phyloP scores from a whole-genome alignment of 2,329 filamentous ascomycete species.

The Apiospora rasikravindrae region DNA sequence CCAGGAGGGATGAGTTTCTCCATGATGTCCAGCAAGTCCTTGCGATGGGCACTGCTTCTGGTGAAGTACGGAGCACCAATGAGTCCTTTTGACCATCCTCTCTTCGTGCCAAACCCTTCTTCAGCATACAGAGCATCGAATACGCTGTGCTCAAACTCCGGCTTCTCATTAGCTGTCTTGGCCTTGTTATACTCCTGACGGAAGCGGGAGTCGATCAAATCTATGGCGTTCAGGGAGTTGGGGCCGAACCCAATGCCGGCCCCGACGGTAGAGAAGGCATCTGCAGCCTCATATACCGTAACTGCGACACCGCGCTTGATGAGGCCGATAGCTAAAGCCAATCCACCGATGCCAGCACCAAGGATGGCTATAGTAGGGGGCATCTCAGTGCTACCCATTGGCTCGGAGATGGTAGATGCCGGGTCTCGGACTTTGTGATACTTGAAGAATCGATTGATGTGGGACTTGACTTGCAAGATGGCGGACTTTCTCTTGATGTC shows the following conservation, averaged over 20 bases:
- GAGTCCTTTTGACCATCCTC: conserved; percentile 42
- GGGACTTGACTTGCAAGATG: conserved; percentile 23
- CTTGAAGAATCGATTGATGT: conserved; percentile 17
- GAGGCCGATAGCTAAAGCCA: conserved; percentile 37
- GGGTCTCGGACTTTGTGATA: conserved; percentile 8
- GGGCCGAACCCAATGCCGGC: conserved; percentile 45
- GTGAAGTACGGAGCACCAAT: conserved; percentile 44
- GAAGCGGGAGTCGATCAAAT: conserved; percentile 45
- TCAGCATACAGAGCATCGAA: conserved; percentile 48
- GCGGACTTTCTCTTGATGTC: conserved; percentile 20
- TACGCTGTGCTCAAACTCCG: conserved; percentile 44
- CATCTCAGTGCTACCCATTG: conserved; percentile 7
- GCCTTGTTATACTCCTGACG: conserved; percentile 44
- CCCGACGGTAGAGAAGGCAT: conserved; percentile 33
- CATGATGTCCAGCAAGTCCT: conserved; percentile 49
- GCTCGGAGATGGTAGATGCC: background rate
- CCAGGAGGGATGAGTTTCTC: conserved; percentile 36
- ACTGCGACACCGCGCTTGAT: conserved; percentile 35
- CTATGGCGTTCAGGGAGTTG: conserved; percentile 48
- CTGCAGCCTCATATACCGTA: conserved; percentile 36
- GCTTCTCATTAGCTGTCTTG: conserved; percentile 44
- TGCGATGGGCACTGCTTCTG: conserved; percentile 47
- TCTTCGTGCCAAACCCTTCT: conserved; percentile 44
- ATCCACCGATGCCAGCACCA: conserved; percentile 37
- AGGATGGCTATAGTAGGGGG: conserved; percentile 33